A percentile compares a stretch with the other conserved stretches of the same genome.
Evolutionary conservation across 164 flowering plant genomes (phyloP).

Genomic region (Liriodendron chinense): DNA sequence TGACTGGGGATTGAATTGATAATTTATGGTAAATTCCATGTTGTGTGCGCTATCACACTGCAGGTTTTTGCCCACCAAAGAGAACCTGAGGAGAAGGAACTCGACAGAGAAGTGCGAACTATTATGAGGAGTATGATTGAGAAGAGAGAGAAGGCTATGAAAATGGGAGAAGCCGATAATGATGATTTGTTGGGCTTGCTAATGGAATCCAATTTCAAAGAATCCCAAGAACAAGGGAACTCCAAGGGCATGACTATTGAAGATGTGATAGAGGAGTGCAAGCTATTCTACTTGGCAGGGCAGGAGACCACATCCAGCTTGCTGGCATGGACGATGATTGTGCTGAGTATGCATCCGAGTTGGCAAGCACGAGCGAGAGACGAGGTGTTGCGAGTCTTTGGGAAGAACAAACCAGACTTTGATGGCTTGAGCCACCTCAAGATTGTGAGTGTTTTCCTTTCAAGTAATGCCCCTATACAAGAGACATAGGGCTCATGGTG

Average conservation of each 20-base stretch:
- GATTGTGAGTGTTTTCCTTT: conserved; percentile 1
- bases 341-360: conserved; percentile 8
- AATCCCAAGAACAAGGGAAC: too few relatives aligned
- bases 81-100: conserved; percentile 20
- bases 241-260: background rate
- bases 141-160: conserved; percentile 18
- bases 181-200: conserved; percentile 21
- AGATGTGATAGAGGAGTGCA: conserved; percentile 13
- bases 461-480: too few relatives aligned
- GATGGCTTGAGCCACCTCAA: conserved; percentile 8
- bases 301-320: conserved; percentile 11
- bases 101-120: conserved; percentile 10
- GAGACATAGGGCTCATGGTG: too few relatives aligned
- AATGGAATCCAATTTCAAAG: conserved; percentile 13
- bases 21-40: conserved; percentile 12
- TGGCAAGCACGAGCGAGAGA: conserved; percentile 12
- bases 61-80: conserved; percentile 15
- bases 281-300: conserved; percentile 11
- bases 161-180: conserved; percentile 11
- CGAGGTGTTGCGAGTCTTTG: conserved; percentile 5
- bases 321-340: conserved; percentile 11
- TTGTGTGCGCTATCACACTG: too few relatives aligned
- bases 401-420: background rate
- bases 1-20: too few relatives aligned
- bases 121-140: conserved; percentile 9